Evolutionary conservation across 2,329 filamentous ascomycete species (phyloP), one percentile per base, ranked within the genome.

Genomic region (Pseudocercospora fuligena): DNA sequence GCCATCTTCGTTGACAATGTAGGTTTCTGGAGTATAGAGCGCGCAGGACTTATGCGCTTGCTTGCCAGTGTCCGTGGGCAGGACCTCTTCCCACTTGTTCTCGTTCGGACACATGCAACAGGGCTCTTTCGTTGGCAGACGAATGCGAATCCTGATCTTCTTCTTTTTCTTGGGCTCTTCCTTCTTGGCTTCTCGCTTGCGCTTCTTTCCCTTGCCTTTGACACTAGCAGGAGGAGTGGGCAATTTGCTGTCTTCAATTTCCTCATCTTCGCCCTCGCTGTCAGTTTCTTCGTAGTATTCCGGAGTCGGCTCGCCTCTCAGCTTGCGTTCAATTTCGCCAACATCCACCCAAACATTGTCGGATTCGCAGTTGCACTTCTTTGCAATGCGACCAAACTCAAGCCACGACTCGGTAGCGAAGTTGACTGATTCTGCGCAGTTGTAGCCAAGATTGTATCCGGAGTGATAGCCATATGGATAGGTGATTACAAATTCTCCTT

Each of bases 261-360:
- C 73, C 25, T 86, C 85, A 3, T 77, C 68, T 1, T 89, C 87
- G 9, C 87, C 84, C 21, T 92, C 88, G 12, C 91, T 89, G 43
- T 92, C 90, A 0, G 90, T 91, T 72, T 93, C 90, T 76, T 94
- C 91, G 73, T 92, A 92, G 72, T 93, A 92, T 5, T 92, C 92
- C 65, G 92, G 90, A 3, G 88, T 90, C 3, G 87, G 84, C 77
- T 98, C 94, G 51, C 95, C 95, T 60, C 94, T 88, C 56, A 98
- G 82, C 78, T 96, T 97, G 68, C 95, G 92, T 80, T 99, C 93
- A 65, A 99, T 96, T 74, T 97, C 95, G 66, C 92, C 90, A 3
- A 98, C 93, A 76, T 99, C 94, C 61, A 99, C 93, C 94, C 96
- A 99, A 3, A 99, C 95, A 75, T 94, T 98, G 82, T 99, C 95